Evolutionary conservation across 495 filamentous ascomycete species (phyloP).

Genomic region (Parachaetomium inaequale): DNA sequence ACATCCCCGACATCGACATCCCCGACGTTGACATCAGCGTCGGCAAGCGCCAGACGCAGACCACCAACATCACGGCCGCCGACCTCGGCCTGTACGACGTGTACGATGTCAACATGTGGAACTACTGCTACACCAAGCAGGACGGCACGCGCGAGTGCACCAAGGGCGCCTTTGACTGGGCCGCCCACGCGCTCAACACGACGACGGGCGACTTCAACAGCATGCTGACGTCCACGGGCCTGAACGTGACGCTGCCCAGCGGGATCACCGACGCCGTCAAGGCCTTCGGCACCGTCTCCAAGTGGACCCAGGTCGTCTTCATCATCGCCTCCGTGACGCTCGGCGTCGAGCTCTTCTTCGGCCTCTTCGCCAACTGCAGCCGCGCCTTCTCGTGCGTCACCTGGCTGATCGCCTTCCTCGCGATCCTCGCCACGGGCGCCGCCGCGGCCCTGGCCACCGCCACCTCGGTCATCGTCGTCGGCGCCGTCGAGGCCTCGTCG

Average conservation of each 20-base stretch:
- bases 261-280: conserved; percentile 62
- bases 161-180: conserved; percentile 72
- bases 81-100: conserved; percentile 64
- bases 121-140: conserved; percentile 65
- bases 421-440: conserved; percentile 58
- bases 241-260: conserved; percentile 54
- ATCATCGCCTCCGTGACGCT: conserved; percentile 66
- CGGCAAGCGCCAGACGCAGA: conserved; percentile 15
- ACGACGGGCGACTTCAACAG: conserved; percentile 47
- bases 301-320: conserved; percentile 80
- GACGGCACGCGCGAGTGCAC: conserved; percentile 52
- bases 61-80: conserved; percentile 46
- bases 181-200: conserved; percentile 58
- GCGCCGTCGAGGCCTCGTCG: conserved; percentile 61
- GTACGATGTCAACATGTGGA: conserved; percentile 82
- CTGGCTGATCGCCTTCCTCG: conserved; percentile 46
- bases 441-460: conserved; percentile 60
- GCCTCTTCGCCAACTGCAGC: conserved; percentile 62
- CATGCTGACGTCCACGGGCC: conserved; percentile 39
- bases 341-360: conserved; percentile 71
- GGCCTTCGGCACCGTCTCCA: conserved; percentile 65
- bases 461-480: conserved; percentile 59
- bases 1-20: conserved; percentile 18
- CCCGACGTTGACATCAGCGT: conserved; percentile 17
- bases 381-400: conserved; percentile 48